phyloP scores from a whole-genome alignment of 331 rosid genomes.

The Erythrophleum ivorense region DNA sequence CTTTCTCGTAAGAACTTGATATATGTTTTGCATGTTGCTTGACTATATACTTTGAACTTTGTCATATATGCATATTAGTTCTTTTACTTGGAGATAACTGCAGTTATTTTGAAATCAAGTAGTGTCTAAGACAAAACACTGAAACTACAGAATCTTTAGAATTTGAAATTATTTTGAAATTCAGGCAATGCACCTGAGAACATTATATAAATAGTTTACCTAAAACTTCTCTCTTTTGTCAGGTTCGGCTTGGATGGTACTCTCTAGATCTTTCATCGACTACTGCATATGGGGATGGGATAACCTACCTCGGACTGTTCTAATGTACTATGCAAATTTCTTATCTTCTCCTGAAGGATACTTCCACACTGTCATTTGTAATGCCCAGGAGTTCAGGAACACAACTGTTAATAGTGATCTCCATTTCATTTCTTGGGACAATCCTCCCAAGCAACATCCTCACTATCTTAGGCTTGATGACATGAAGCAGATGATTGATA shows the following conservation, averaged over 20 bases:
- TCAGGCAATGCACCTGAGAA: not conserved
- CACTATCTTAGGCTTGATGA: slow-evolving; percentile 64
- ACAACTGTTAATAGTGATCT: slow-evolving; percentile 77
- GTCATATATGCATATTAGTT: not conserved
- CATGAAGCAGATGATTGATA: slow-evolving; percentile 54
- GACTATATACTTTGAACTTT: not conserved
- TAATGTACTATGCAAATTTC: slow-evolving; percentile 77
- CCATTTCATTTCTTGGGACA: slow-evolving; percentile 77
- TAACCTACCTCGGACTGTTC: slow-evolving; percentile 73
- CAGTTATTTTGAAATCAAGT: not conserved
- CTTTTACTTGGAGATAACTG: not conserved
- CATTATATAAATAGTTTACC: not conserved
- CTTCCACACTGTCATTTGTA: slow-evolving; percentile 53
- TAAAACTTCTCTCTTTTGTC: not conserved
- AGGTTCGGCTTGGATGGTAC: slow-evolving; percentile 86
- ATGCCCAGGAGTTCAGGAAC: slow-evolving; percentile 69
- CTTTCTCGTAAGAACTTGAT: not conserved
- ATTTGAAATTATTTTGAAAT: slow-evolving; percentile 5
- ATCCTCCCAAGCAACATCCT: slow-evolving; percentile 82
- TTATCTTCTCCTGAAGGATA: slow-evolving; percentile 78
- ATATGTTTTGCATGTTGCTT: not conserved
- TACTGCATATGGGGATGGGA: slow-evolving; percentile 88
- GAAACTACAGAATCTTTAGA: not conserved
- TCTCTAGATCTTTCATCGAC: slow-evolving; percentile 69
- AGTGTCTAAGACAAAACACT: not conserved